Evolutionary conservation across 352 stramenopile genomes (phyloP).

Genomic region (Phytophthora macrochlamydospora): DNA sequence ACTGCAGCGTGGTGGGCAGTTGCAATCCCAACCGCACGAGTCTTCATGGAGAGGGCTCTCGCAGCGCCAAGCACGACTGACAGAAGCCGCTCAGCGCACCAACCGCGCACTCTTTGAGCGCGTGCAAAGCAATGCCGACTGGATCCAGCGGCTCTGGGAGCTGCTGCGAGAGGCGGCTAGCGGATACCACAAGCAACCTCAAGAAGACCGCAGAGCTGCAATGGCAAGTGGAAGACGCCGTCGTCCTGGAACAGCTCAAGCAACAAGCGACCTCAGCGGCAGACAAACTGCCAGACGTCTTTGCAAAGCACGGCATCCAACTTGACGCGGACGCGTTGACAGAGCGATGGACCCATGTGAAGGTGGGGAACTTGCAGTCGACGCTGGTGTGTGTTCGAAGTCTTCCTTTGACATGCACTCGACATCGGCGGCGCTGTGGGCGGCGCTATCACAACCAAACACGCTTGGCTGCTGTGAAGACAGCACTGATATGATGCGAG

Average conservation of each 20-base stretch:
- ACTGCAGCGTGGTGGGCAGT: neutral
- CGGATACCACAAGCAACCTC: neutral
- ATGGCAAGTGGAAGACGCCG: conserved; percentile 4
- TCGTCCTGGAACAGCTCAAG: conserved; percentile 16
- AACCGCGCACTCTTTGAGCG: conserved; percentile 10
- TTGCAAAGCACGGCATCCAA: conserved; percentile 8
- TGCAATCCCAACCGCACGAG: neutral
- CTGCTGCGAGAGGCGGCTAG: conserved; percentile 21
- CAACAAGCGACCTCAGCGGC: neutral
- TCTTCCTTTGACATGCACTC: conserved; percentile 21
- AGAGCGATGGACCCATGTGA: conserved; percentile 20
- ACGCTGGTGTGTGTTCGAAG: conserved; percentile 18
- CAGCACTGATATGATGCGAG: neutral
- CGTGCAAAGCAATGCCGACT: conserved; percentile 33
- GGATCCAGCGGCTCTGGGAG: conserved; percentile 37
- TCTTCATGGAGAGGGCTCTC: conserved; percentile 20
- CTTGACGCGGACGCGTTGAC: neutral
- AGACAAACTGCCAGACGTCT: conserved; percentile 4
- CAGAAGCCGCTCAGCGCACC: conserved; percentile 3
- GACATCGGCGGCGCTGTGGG: conserved; percentile 19
- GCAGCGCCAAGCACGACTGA: conserved; percentile 18
- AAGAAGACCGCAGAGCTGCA: conserved; percentile 12
- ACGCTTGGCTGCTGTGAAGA: conserved; percentile 2
- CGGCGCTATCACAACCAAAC: conserved; percentile 4
- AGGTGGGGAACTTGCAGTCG: conserved; percentile 6